phyloP scores from a whole-genome alignment of 192 early-diverging fungal species.

The Cetraspora pellucida region DNA sequence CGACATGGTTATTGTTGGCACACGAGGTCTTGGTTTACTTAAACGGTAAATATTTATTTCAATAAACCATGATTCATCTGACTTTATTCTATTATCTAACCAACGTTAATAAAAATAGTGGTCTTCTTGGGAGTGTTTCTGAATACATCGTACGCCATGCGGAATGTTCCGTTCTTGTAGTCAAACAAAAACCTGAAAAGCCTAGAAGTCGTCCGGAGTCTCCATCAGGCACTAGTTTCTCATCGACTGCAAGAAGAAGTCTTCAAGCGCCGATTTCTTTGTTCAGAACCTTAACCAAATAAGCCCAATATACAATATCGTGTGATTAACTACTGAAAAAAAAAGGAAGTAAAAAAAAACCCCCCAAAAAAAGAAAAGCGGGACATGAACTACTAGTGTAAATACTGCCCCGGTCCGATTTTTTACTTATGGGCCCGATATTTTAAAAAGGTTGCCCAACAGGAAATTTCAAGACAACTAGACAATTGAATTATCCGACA shows the following conservation, averaged over 20 bases:
- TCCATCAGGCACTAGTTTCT: neutral
- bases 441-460: too few species aligned
- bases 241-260: neutral
- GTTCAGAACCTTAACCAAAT: constrained; percentile 21
- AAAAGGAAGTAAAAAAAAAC: too few species aligned
- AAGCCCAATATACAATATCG: neutral
- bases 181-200: neutral
- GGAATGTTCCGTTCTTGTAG: constrained; percentile 15
- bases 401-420: too few species aligned
- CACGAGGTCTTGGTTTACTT: constrained; percentile 16
- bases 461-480: too few species aligned
- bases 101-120: neutral
- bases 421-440: too few species aligned
- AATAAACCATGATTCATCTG: neutral
- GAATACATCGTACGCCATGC: constrained; percentile 11
- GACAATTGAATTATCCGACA: too few species aligned
- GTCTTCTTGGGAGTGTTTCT: constrained; percentile 18
- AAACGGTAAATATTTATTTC: constrained; percentile 18
- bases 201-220: neutral
- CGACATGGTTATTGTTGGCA: constrained; percentile 5
- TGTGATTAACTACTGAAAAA: too few species aligned
- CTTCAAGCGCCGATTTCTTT: neutral
- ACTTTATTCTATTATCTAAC: neutral
- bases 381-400: too few species aligned
- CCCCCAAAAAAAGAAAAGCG: too few species aligned